These are phyloP conservation scores for Wickerhamiella vanderwaltii DNA, from an alignment of 805 yeast genomes.

Conservation along the genomic window DNA sequence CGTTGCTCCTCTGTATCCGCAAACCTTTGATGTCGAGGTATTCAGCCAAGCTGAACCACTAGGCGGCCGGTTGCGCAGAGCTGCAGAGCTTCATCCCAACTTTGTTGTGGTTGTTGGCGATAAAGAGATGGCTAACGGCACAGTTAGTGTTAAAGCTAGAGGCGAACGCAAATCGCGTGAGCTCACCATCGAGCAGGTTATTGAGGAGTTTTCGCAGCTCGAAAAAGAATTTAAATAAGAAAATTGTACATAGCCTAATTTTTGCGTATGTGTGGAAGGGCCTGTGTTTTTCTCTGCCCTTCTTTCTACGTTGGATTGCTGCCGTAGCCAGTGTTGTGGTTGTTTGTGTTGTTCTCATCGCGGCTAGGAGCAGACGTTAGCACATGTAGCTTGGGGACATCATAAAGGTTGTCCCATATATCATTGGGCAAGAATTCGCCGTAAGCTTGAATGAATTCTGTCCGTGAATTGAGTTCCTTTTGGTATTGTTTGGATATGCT, in stretches of 20 bases:
- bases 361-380: no score
- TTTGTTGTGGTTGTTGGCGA: conserved; percentile 83
- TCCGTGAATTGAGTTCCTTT: conserved; percentile 36
- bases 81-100: conserved; percentile 59
- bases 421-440: conserved; percentile 48
- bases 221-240: conserved; percentile 37
- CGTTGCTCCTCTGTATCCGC: conserved; percentile 39
- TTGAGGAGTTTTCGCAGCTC: conserved; percentile 39
- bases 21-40: conserved; percentile 60
- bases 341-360: no score
- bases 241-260: not conserved
- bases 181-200: conserved; percentile 40
- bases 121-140: conserved; percentile 50
- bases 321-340: no score
- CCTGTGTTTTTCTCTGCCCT: no score
- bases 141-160: conserved; percentile 52
- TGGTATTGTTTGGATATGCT: conserved; percentile 31
- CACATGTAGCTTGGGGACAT: not conserved
- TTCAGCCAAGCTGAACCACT: conserved; percentile 68
- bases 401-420: conserved; percentile 30
- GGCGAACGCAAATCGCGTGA: conserved; percentile 34
- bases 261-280: no score
- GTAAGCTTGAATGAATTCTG: conserved; percentile 34
- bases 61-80: conserved; percentile 70
- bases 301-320: no score